Percentiles rank a stretch among this genome's conserved stretches.
Conservation (phyloP, 1,284 basidiomycete genomes). For the Cronartium quercuum region DNA sequence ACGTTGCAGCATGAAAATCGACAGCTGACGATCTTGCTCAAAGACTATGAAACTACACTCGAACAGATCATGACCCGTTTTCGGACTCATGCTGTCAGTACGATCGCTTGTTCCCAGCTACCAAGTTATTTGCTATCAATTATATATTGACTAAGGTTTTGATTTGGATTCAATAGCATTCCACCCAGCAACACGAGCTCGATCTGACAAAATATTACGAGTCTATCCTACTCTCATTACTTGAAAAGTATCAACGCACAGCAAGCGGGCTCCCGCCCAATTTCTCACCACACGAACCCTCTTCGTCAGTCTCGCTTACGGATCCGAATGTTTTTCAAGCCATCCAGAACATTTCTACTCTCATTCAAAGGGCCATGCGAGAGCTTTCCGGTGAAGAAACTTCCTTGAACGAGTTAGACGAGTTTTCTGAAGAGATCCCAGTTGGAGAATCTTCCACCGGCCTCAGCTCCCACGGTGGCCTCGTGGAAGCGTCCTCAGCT, state of each 20-base stretch:
- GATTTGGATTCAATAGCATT: conserved; percentile 56
- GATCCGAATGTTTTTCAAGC: conserved; percentile 23
- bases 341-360: conserved; percentile 27
- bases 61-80: conserved; percentile 97
- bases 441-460: not conserved
- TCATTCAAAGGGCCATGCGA: conserved; percentile 35
- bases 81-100: conserved; percentile 76
- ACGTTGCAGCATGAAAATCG: conserved; percentile 86
- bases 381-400: conserved; percentile 43
- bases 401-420: conserved; percentile 52
- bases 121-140: not conserved
- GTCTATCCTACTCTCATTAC: conserved; percentile 66
- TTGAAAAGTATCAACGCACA: conserved; percentile 55
- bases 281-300: not conserved
- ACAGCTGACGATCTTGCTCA: conserved; percentile 75
- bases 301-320: conserved; percentile 41
- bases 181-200: conserved; percentile 84
- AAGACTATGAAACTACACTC: conserved; percentile 90
- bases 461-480: not conserved
- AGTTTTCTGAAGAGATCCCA: not conserved
- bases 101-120: not conserved
- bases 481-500: not conserved
- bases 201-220: conserved; percentile 88
- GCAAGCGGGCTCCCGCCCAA: conserved; percentile 60
- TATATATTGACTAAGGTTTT: not conserved